Base-by-base conservation (phyloP, 495 filamentous ascomycete genomes). In the Neurospora tetrasperma region DNA sequence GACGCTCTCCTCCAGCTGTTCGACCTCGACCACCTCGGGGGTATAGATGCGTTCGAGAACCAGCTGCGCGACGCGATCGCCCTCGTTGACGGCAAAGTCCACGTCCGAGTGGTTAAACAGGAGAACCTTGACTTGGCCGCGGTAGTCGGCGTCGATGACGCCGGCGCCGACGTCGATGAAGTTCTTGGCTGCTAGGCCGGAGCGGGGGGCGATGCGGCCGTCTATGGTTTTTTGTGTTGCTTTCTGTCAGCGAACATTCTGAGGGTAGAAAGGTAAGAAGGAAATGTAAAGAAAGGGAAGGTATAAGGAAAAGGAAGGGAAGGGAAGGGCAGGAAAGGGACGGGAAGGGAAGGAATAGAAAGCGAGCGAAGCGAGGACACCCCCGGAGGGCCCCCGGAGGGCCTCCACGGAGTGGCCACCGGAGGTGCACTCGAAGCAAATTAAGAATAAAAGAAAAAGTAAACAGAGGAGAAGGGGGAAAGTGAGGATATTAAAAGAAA, bases 101-200 rank as follows among this genome's bases (percentile, higher is more conserved):
- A 82, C 84, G 16, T 96, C 94, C 16, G 85, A 86, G 82, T 96
- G 91, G 85, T 99, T 99, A 79, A 98, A 97, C 46, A 99, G 87
- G 76, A 99, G 85, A 27, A 99, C 91, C 86, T 94, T 97, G 74
- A 99, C 91, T 74, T 91, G 92, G 20, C 96, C 96, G 35, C 96
- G 89, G 85, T 99, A 99, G 80, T 99, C 96, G 9, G 94, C 93
- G 84, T 99, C 96, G 79, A 99, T 97, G 70, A 99, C 96, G 42
- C 96, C 96, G 3, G 96, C 96, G 72, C 95, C 93, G 2, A 91
- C 93, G 81, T 97, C 93, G 80, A 99, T 98, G 84, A 93, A 93
- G 84, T 97, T 89, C 83, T 98, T 98, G 59, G 90, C 86, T 5
- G 95, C 95, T 72, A 99, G 90, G 44, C 96, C 96, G 69, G 92